These are phyloP conservation scores for Xylariaceae sp. DNA, from an alignment of 2,329 filamentous ascomycete genomes.

Conservation along the genomic window DNA sequence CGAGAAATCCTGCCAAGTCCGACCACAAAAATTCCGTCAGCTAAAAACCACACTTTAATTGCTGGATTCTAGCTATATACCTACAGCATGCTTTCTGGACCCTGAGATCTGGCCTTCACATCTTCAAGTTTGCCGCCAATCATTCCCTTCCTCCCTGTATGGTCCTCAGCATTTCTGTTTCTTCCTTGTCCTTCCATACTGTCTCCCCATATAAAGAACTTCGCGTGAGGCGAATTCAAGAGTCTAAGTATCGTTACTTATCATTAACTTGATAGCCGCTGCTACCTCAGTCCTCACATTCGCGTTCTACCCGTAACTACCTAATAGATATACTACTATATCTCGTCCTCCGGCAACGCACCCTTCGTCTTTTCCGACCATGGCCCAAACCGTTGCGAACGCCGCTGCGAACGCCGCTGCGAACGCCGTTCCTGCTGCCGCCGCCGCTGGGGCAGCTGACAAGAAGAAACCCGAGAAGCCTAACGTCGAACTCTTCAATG, in stretches of 20 bases:
- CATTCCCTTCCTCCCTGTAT: slow-evolving; percentile 6
- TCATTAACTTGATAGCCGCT: slow-evolving; percentile 13
- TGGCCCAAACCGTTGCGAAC: slow-evolving; percentile 42
- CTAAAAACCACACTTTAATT: slow-evolving; percentile 4
- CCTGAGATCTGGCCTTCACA: slow-evolving; percentile 29
- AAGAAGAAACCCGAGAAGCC: slow-evolving; percentile 72
- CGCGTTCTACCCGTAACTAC: neutral
- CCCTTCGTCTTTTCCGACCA: slow-evolving; percentile 28
- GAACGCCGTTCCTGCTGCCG: slow-evolving; percentile 33
- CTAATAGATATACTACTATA: slow-evolving; percentile 1
- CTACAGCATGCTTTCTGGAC: slow-evolving; percentile 14
- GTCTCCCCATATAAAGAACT: neutral
- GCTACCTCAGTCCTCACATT: neutral
- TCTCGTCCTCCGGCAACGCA: neutral
- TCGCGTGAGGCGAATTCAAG: neutral
- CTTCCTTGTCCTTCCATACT: neutral
- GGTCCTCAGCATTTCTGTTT: neutral
- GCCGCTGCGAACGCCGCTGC: too few species aligned
- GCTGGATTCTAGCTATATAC: neutral
- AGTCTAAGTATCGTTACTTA: neutral
- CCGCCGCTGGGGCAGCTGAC: slow-evolving; percentile 40
- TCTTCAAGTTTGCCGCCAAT: slow-evolving; percentile 4
- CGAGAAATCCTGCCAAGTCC: slow-evolving; percentile 10
- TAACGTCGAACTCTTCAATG: slow-evolving; percentile 79
- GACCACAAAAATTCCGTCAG: slow-evolving; percentile 20